These are phyloP conservation scores for Pulveroboletus sp. DNA, from an alignment of 768 basidiomycete genomes.

Conservation along the genomic window DNA sequence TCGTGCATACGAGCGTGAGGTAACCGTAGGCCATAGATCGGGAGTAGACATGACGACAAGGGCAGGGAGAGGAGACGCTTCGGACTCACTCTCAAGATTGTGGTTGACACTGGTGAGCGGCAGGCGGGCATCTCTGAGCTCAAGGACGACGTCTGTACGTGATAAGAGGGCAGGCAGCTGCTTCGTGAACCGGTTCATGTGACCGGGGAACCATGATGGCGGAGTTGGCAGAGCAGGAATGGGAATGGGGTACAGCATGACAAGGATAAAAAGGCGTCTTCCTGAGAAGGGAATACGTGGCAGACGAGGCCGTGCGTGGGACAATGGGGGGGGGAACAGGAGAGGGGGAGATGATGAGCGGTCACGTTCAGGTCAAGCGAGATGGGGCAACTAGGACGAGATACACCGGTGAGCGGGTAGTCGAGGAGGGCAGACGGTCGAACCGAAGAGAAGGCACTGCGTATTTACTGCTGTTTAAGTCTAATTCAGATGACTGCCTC, in stretches of 20 bases:
- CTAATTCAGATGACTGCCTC: slow-evolving; percentile 15
- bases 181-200: slow-evolving; percentile 86
- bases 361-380: background rate
- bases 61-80: background rate
- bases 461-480: slow-evolving; percentile 25
- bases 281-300: slow-evolving; percentile 10
- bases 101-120: slow-evolving; percentile 93
- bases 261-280: slow-evolving; percentile 8
- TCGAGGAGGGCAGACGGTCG: background rate
- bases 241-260: slow-evolving; percentile 34
- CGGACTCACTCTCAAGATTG: slow-evolving; percentile 69
- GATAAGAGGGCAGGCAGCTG: slow-evolving; percentile 72
- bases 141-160: slow-evolving; percentile 87
- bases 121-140: slow-evolving; percentile 88
- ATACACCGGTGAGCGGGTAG: background rate
- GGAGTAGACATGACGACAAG: background rate
- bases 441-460: slow-evolving; percentile 7
- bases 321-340: no score
- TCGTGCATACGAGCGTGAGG: slow-evolving; percentile 18
- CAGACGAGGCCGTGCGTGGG: background rate
- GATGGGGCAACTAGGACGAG: background rate
- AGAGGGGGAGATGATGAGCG: no score
- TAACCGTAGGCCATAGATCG: background rate
- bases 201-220: slow-evolving; percentile 94
- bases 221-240: slow-evolving; percentile 57